Percentiles rank a stretch among this genome's conserved stretches.
Evolutionary conservation across 2,329 filamentous ascomycete genomes (phyloP).

Genomic region (Ceratocystis papillata): DNA sequence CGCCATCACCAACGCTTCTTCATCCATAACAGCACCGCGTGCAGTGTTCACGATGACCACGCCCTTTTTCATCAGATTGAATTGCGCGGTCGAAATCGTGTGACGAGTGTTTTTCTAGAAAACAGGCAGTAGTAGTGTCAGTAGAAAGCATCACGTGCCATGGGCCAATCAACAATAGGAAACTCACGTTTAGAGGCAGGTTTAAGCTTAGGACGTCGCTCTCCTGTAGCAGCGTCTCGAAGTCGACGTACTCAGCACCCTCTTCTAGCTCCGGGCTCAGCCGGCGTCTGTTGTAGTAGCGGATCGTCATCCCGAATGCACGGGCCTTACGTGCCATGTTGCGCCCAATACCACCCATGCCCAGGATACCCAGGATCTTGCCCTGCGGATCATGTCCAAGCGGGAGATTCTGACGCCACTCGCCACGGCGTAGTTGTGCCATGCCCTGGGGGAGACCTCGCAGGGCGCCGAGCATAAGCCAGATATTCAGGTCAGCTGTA

Average conservation of each 20-base stretch:
- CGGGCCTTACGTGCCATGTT: slow-evolving; percentile 64
- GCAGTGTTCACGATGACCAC: slow-evolving; percentile 74
- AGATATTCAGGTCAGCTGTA: slow-evolving; percentile 72
- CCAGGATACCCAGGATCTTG: slow-evolving; percentile 68
- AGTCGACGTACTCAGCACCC: slow-evolving; percentile 56
- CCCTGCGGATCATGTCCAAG: slow-evolving; percentile 68
- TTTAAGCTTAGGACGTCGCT: slow-evolving; percentile 75
- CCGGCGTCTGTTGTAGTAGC: slow-evolving; percentile 61
- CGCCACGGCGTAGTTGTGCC: slow-evolving; percentile 50
- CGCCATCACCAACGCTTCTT: slow-evolving; percentile 64
- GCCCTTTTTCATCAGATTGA: slow-evolving; percentile 66
- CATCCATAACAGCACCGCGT: slow-evolving; percentile 71
- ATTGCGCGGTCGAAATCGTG: slow-evolving; percentile 60
- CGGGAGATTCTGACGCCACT: slow-evolving; percentile 54
- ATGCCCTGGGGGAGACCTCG: slow-evolving; percentile 61
- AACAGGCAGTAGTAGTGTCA: neutral
- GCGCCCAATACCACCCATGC: slow-evolving; percentile 76
- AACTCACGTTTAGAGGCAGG: slow-evolving; percentile 64
- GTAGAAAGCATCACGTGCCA: neutral
- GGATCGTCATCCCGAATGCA: slow-evolving; percentile 63
- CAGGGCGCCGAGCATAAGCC: slow-evolving; percentile 68
- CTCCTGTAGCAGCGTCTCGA: slow-evolving; percentile 57
- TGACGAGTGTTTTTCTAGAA: slow-evolving; percentile 53
- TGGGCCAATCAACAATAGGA: slow-evolving; percentile 3
- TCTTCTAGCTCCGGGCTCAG: slow-evolving; percentile 46